Percentiles rank a stretch among this genome's conserved stretches.
Conservation (phyloP, 768 basidiomycete species). For the Lactarius hengduanensis region DNA sequence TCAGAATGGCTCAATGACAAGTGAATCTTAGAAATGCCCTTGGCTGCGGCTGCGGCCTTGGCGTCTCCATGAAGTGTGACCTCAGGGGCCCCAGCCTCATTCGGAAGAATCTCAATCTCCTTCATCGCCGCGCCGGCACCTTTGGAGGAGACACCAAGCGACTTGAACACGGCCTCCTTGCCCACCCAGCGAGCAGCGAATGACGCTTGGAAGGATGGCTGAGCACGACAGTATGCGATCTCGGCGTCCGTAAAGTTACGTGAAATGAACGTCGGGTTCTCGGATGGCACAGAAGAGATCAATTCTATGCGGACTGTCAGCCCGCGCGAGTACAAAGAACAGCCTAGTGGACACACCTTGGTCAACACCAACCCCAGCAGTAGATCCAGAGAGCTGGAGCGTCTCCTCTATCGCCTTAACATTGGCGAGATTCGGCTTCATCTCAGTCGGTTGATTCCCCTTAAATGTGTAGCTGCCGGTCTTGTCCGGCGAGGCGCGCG, state of each 20-base stretch:
- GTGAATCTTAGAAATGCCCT: slow-evolving; percentile 71
- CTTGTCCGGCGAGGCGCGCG: slow-evolving; percentile 75
- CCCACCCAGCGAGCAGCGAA: slow-evolving; percentile 97
- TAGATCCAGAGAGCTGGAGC: slow-evolving; percentile 45
- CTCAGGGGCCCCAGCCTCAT: slow-evolving; percentile 72
- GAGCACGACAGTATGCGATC: slow-evolving; percentile 79
- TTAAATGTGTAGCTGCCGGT: slow-evolving; percentile 84
- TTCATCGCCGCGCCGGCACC: slow-evolving; percentile 95
- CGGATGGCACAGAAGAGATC: slow-evolving; percentile 88
- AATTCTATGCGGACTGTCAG: slow-evolving; percentile 53
- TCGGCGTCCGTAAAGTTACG: slow-evolving; percentile 95
- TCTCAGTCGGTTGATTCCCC: slow-evolving; percentile 53
- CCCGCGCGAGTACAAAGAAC: slow-evolving; percentile 21
- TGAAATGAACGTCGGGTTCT: slow-evolving; percentile 80
- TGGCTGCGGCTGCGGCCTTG: slow-evolving; percentile 62
- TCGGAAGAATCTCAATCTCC: slow-evolving; percentile 92
- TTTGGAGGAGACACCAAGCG: slow-evolving; percentile 83
- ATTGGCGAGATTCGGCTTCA: slow-evolving; percentile 61
- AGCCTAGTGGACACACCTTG: slow-evolving; percentile 56
- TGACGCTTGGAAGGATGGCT: slow-evolving; percentile 84
- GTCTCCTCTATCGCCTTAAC: slow-evolving; percentile 60
- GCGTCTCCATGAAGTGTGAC: slow-evolving; percentile 82
- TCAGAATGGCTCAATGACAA: slow-evolving; percentile 94
- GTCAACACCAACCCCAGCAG: slow-evolving; percentile 83
- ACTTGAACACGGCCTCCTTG: slow-evolving; percentile 98